Base-by-base conservation (phyloP, 2,329 filamentous ascomycete species). In the Epichloe hybrida region DNA sequence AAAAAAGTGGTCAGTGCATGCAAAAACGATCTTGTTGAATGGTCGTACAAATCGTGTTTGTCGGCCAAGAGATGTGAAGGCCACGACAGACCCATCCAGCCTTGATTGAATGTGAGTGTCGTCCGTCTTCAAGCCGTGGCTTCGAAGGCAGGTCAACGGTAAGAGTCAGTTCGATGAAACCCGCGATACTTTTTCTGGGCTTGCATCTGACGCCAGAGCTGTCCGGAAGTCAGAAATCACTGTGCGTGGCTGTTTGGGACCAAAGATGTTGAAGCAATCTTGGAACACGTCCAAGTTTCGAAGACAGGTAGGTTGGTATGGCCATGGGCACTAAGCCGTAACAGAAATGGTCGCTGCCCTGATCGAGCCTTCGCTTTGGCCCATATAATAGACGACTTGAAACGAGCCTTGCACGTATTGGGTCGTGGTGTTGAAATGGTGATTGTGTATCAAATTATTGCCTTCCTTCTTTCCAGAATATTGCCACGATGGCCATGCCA, bases 271-370 rank as follows among this genome's bases (percentile, higher is more conserved):
- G 71, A 73, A 65, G 71, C 71, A 73, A 58, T 66, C 59, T 65
- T 74, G 71, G 64, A 69, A 74, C 71, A 69, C 51, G 61, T 62
- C 60, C 56, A 56, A 61, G 71, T 74, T 74, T 74, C 71, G 69
- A 55, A 55, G 52, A 50, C 57, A 53, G 54, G 61, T 57, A 49
- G 17, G 44, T 27, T 34, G 31, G 31, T 21, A 35, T 43, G 43
- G 6, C 15, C n/a, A 31, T 20, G 20, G 17, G 35, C 47, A 31
- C 48, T 54, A 50, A 21, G 27, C 52, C 52, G 13, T 46, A 50
- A 31, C 41, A 37, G 49, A 31, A 47, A 51, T 20, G 20, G 17
- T 15, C 2, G 27, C 35, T 23, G 38, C 38, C 15, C n/a, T 38
- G 36, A n/a, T 38, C 38, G n/a, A 15, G 17, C 31, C 8, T 13